Base-by-base conservation (phyloP, 495 filamentous ascomycete species). In the Acidomyces sp. region DNA sequence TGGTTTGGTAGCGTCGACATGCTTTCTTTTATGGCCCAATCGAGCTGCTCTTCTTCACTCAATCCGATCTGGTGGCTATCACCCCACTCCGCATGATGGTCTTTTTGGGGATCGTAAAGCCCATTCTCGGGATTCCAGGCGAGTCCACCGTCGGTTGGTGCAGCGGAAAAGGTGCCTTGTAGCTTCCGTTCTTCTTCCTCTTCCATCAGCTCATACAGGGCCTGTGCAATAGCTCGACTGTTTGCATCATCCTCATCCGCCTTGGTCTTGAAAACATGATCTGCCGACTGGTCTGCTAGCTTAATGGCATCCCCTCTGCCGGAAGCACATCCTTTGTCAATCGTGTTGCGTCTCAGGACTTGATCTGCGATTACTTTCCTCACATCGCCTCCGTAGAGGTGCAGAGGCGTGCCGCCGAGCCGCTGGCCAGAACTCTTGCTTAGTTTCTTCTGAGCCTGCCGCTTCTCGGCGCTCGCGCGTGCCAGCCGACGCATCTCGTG, bases 221-320 rank as follows among this genome's bases (percentile, higher is more conserved):
- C 88, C 48, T 85, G 74, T 41, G 84, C 69, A 48, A 94, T 93
- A n/a, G 88, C 87, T 15, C 71, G 69, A 32, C 95, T 84, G 46
- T 94, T 88, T 1, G 84, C 88, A 49, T 85, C 79, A 37, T 94
- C 86, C 51, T 90, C 82, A 51, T 92, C 83, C 0, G 83, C 82
- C 54, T 85, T 70, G 0, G 88, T 94, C 27, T 70, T 65, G 65
- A 90, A 85, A 0, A 85, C 83, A 50, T 78, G 80, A 32, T 64
- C 60, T 3, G 73, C 75, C 5, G 81, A 80, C 46, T 79, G 69
- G 40, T 85, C 74, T 2, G 70, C 68, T 2, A 84, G 63, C 25
- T 67, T 63, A 3, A 61, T 58, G 2, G 78, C 78, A 32, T 83
- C 73, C 20, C 72, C 64, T 15, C 69, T 78, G 17, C 74, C 75